Conservation (phyloP, 2,329 filamentous ascomycete species). For the Fonsecaea pugnacius region DNA sequence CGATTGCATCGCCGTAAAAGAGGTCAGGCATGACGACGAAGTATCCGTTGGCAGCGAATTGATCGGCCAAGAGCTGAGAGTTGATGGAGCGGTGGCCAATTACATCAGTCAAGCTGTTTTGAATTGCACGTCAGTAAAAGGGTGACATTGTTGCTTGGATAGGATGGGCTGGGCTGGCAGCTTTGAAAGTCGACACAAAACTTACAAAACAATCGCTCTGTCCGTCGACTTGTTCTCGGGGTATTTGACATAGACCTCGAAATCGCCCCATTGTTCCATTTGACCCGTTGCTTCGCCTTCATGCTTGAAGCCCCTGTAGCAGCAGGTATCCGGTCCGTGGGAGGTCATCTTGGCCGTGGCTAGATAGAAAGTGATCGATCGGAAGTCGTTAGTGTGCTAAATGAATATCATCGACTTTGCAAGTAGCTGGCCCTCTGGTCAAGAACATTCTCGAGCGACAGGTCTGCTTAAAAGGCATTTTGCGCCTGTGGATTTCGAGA, state of each 20-base stretch:
- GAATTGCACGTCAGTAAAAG: background rate
- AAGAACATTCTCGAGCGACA: background rate
- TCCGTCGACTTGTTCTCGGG: constrained; percentile 10
- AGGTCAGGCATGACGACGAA: constrained; percentile 70
- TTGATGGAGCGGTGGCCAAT: constrained; percentile 62
- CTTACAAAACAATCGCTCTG: constrained; percentile 7
- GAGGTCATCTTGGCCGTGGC: constrained; percentile 9
- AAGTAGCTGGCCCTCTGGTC: background rate
- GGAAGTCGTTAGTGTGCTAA: background rate
- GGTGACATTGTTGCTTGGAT: background rate
- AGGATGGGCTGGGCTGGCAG: background rate
- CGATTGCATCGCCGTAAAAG: constrained; percentile 69
- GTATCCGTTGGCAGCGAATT: constrained; percentile 72
- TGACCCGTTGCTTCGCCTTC: constrained; percentile 9
- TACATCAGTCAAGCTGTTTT: constrained; percentile 55
- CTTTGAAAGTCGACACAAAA: background rate
- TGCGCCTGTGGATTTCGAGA: background rate
- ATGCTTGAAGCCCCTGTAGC: constrained; percentile 17
- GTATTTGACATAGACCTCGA: constrained; percentile 16
- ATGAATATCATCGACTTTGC: background rate
- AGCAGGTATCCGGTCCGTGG: constrained; percentile 13
- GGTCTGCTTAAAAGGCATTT: background rate
- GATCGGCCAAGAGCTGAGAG: constrained; percentile 70
- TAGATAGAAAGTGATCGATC: background rate
- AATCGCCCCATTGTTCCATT: background rate